These are phyloP conservation scores for Eutypella sp. DNA, from an alignment of 2,329 filamentous ascomycete species.

Conservation along the genomic window DNA sequence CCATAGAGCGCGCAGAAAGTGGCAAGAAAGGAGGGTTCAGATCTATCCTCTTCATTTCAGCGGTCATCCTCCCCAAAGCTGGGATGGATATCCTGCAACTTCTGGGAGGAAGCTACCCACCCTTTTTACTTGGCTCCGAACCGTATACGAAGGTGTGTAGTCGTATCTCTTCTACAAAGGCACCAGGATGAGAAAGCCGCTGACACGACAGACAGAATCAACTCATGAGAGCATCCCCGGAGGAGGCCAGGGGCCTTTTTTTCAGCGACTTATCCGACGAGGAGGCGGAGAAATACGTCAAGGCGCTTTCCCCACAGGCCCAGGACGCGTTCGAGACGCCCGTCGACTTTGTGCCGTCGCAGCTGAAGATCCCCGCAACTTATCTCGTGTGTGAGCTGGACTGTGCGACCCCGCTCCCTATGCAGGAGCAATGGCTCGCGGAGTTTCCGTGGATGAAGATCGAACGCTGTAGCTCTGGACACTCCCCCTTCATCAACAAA, in stretches of 20 bases:
- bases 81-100: constrained; percentile 2
- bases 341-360: constrained; percentile 8
- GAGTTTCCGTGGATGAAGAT: constrained; percentile 5
- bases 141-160: constrained; percentile 6
- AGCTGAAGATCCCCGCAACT: constrained; percentile 11
- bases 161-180: no score
- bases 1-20: constrained; percentile 1
- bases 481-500: constrained; percentile 11
- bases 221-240: constrained; percentile 4
- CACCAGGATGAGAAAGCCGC: no score
- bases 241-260: constrained; percentile 7
- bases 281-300: constrained; percentile 8
- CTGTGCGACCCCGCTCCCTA: constrained; percentile 1
- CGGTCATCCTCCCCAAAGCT: constrained; percentile 2
- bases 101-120: constrained; percentile 6
- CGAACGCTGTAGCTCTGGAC: constrained; percentile 8
- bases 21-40: constrained; percentile 8
- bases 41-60: constrained; percentile 8
- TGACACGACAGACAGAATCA: constrained; percentile 1
- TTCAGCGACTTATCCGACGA: constrained; percentile 11
- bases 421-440: constrained; percentile 5
- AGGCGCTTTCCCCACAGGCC: constrained; percentile 8
- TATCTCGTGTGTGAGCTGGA: constrained; percentile 13
- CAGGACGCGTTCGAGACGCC: constrained; percentile 14
- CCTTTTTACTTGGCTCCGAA: constrained; percentile 3